phyloP scores from a whole-genome alignment of 192 early-diverging fungal species.

The Lobosporangium transversale region DNA sequence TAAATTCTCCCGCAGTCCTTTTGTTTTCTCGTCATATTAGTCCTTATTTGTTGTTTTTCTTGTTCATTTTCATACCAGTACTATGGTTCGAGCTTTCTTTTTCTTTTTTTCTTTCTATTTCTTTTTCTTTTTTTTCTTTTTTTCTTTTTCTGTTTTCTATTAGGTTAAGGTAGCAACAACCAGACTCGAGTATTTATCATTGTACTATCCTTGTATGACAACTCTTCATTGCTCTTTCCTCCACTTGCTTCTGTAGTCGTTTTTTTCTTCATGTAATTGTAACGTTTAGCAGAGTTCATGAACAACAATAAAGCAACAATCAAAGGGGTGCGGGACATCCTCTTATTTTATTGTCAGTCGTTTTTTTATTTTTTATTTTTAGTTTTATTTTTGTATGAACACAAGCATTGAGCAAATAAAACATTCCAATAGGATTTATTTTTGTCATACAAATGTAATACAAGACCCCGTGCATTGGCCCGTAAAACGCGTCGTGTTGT shows the following conservation, averaged over 20 bases:
- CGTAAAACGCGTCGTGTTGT: too few relatives aligned
- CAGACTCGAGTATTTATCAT: too few relatives aligned
- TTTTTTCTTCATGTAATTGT: neutral
- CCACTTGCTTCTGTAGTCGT: neutral
- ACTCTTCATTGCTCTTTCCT: neutral
- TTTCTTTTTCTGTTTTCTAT: neutral
- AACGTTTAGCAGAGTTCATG: neutral
- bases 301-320: neutral
- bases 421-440: too few relatives aligned
- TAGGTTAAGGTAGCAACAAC: too few relatives aligned
- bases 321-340: slow-evolving; percentile 8
- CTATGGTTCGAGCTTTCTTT: too few relatives aligned
- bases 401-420: too few relatives aligned
- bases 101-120: too few relatives aligned
- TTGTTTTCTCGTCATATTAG: neutral
- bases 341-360: neutral
- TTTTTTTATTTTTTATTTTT: neutral
- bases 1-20: neutral
- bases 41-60: neutral
- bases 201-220: slow-evolving; percentile 1
- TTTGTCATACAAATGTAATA: too few relatives aligned
- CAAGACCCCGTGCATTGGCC: too few relatives aligned
- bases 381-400: neutral
- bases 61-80: neutral
- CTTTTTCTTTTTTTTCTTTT: neutral